Evolutionary conservation across 139 green algal genomes (phyloP).

Genomic region (Tetratostichococcus sp.): DNA sequence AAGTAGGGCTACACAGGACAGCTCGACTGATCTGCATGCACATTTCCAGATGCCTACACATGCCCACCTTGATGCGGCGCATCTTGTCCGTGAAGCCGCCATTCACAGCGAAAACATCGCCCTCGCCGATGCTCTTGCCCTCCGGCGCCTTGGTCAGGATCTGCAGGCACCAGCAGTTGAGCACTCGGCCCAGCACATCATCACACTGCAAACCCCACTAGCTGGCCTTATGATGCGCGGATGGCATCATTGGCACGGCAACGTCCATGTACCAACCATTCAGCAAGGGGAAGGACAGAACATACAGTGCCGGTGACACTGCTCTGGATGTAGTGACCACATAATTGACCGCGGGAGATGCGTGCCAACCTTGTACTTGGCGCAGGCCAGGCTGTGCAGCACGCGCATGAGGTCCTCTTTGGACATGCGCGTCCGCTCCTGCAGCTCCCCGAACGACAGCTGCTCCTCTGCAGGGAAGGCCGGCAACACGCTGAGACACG

Average conservation of each 20-base stretch:
- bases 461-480: constrained; percentile 20
- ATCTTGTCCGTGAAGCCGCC: constrained; percentile 86
- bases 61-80: constrained; percentile 87
- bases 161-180: constrained; percentile 46
- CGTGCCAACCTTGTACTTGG: constrained; percentile 92
- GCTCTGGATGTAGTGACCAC: too few species aligned
- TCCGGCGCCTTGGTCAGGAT: constrained; percentile 73
- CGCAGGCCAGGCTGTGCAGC: constrained; percentile 83
- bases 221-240: too few species aligned
- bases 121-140: constrained; percentile 64
- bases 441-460: constrained; percentile 76
- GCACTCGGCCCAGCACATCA: too few species aligned
- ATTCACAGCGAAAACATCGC: constrained; percentile 87
- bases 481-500: too few species aligned
- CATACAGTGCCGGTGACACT: too few species aligned
- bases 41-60: too few species aligned
- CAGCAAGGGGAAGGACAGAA: too few species aligned
- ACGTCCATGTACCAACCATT: too few species aligned
- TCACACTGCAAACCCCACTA: too few species aligned
- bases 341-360: too few species aligned
- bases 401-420: constrained; percentile 84
- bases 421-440: constrained; percentile 74
- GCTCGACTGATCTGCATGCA: too few species aligned
- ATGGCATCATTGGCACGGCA: constrained; percentile 5
- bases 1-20: too few species aligned